Evolutionary conservation across 148 eudicot species (phyloP), one percentile per base, ranked within the genome.

Genomic region (Dysphania ambrosioides): DNA sequence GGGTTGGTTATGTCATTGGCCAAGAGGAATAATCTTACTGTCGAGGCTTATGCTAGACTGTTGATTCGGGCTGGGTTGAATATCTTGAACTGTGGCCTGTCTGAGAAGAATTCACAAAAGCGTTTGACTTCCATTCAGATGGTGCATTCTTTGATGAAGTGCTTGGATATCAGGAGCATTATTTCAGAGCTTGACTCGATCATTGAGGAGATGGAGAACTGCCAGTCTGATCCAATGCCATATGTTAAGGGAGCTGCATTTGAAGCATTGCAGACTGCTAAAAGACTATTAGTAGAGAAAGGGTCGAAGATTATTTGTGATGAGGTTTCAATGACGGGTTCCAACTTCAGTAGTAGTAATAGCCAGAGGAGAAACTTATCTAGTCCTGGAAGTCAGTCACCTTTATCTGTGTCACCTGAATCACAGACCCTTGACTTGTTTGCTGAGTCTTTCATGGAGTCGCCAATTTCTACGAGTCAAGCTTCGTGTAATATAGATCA

Each of bases 231-330:
- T 82, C 85, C 86, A 56, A 89, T 90, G 87, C 88, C 89, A 5
- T 88, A 84, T 85, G 96, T 95, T 18, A 85, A 81, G 51, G 96
- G 99, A 27, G 97, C 99, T 78, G 99, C 99, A 62, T 89, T 81
- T 77, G 99, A 95, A 84, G 92, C 94, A 12, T 53, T 89, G 70
- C 90, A 92, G 66, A 90, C 88, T 71, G 96, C 99, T 23, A 87
- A 79, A 82, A 87, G 64, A 70, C 77, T 89, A 53, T 30, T 78
- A 35, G 71, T 75, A n/a, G 92, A 85, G 42, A 83, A 83, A 84
- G 81, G 83, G 40, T 81, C 82, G 29, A 90, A 88, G 79, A 70
- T 84, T 57, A 89, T 87, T 62, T 79, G 82, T 36, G 86, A 86
- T 65, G 74, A 71, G 59, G 72, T 86, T 62, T 90, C 97, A 6